phyloP scores from a whole-genome alignment of 2,329 filamentous ascomycete genomes.

The Penicillium palitans region DNA sequence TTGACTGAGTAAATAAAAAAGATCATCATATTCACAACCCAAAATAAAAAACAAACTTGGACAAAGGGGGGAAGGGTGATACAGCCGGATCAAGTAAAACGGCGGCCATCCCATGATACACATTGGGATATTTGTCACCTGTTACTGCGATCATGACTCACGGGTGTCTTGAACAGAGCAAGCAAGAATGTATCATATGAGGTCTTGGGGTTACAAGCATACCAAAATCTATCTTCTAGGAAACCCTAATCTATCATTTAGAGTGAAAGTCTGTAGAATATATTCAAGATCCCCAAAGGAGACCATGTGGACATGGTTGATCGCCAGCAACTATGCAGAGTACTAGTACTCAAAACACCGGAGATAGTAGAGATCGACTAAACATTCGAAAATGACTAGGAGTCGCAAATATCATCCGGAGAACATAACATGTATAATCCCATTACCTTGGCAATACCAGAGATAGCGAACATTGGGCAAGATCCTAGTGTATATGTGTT shows the following conservation, averaged over 20 bases:
- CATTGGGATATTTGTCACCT: constrained; percentile 24
- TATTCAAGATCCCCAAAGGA: constrained; percentile 22
- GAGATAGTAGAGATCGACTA: constrained; percentile 21
- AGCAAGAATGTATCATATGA: constrained; percentile 31
- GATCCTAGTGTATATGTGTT: background rate
- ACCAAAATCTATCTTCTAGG: constrained; percentile 9
- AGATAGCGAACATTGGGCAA: background rate
- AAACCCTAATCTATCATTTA: constrained; percentile 20
- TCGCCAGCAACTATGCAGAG: constrained; percentile 19
- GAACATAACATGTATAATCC: constrained; percentile 6
- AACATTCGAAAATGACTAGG: background rate
- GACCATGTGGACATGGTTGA: constrained; percentile 19
- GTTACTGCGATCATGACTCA: constrained; percentile 27
- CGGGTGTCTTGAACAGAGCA: constrained; percentile 15
- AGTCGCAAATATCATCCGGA: constrained; percentile 18
- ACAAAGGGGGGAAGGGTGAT: constrained; percentile 29
- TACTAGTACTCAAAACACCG: constrained; percentile 3
- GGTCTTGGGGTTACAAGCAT: constrained; percentile 24
- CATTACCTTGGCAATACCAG: constrained; percentile 8
- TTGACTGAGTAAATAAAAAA: background rate
- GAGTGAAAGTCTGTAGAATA: constrained; percentile 1
- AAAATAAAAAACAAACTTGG: constrained; percentile 17
- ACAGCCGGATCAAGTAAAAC: constrained; percentile 29
- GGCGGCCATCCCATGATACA: constrained; percentile 28
- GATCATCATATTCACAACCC: background rate